A percentile compares a stretch with the other conserved stretches of the same genome.
These are phyloP conservation scores for Tarenaya hassleriana DNA, from an alignment of 345 rosid genomes.

Conservation along the genomic window DNA sequence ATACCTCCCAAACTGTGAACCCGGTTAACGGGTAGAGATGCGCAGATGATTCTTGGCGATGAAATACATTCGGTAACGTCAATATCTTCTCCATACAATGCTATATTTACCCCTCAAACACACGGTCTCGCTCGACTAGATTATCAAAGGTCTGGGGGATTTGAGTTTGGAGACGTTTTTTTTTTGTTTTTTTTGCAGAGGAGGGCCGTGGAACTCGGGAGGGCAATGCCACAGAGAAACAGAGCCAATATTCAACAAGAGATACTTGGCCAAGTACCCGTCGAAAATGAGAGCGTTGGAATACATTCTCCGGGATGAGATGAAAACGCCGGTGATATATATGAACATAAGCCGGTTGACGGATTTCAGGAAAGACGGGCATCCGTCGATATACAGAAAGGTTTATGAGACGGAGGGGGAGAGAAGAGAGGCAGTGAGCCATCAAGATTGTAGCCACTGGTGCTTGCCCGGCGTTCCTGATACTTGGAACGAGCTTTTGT, in stretches of 20 bases:
- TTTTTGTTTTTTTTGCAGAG: constrained; percentile 30
- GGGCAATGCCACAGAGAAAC: constrained; percentile 82
- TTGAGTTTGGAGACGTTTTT: constrained; percentile 1
- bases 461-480: constrained; percentile 92
- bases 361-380: constrained; percentile 77
- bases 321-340: constrained; percentile 59
- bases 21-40: too few relatives aligned
- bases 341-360: constrained; percentile 76
- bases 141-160: neutral
- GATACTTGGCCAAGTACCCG: constrained; percentile 57
- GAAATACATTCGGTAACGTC: too few relatives aligned
- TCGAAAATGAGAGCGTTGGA: constrained; percentile 76
- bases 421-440: constrained; percentile 38
- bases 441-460: constrained; percentile 96
- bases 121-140: too few relatives aligned
- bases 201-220: constrained; percentile 89
- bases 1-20: too few relatives aligned
- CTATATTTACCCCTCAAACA: too few relatives aligned
- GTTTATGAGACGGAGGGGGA: constrained; percentile 43
- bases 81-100: too few relatives aligned
- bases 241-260: constrained; percentile 52
- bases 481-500: constrained; percentile 76
- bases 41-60: too few relatives aligned
- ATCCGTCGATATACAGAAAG: constrained; percentile 72
- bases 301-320: constrained; percentile 37